phyloP scores from a whole-genome alignment of 768 basidiomycete species.

The Hericium coralloides region DNA sequence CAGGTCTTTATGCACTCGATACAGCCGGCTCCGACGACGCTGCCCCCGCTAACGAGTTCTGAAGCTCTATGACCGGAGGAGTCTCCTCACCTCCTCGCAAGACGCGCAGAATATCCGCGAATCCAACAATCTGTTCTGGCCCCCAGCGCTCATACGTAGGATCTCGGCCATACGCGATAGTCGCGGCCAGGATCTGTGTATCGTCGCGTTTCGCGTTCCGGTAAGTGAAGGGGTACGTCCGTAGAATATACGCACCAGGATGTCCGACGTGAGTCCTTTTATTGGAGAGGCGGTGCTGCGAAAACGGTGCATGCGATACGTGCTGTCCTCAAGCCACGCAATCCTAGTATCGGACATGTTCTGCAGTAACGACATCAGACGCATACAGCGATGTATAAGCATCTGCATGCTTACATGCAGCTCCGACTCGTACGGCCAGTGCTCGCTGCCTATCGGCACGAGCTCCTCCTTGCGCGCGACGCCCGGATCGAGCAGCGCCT shows the following conservation, averaged over 20 bases:
- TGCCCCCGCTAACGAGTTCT: too few species aligned
- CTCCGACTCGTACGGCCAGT: slow-evolving; percentile 77
- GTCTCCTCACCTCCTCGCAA: not conserved
- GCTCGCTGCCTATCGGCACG: slow-evolving; percentile 48
- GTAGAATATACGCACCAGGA: slow-evolving; percentile 39
- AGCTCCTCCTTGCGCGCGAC: slow-evolving; percentile 38
- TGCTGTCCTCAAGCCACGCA: slow-evolving; percentile 36
- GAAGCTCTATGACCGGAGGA: not conserved
- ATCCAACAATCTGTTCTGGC: slow-evolving; percentile 16
- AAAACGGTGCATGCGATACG: slow-evolving; percentile 81
- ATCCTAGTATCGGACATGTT: slow-evolving; percentile 44
- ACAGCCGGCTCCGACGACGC: too few species aligned
- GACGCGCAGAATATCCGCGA: not conserved
- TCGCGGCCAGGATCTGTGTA: slow-evolving; percentile 17
- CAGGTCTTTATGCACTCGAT: too few species aligned
- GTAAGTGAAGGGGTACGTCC: slow-evolving; percentile 14
- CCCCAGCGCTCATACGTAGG: slow-evolving; percentile 23
- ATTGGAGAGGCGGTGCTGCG: slow-evolving; percentile 70
- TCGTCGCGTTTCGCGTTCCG: slow-evolving; percentile 11
- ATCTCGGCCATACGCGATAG: slow-evolving; percentile 23
- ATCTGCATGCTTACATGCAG: slow-evolving; percentile 46
- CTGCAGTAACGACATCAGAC: slow-evolving; percentile 25
- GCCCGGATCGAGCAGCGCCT: slow-evolving; percentile 57
- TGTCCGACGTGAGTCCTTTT: slow-evolving; percentile 78
- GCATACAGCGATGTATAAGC: not conserved